These are phyloP conservation scores for Penicillium sp. DNA, from an alignment of 2,329 filamentous ascomycete genomes.

Conservation along the genomic window DNA sequence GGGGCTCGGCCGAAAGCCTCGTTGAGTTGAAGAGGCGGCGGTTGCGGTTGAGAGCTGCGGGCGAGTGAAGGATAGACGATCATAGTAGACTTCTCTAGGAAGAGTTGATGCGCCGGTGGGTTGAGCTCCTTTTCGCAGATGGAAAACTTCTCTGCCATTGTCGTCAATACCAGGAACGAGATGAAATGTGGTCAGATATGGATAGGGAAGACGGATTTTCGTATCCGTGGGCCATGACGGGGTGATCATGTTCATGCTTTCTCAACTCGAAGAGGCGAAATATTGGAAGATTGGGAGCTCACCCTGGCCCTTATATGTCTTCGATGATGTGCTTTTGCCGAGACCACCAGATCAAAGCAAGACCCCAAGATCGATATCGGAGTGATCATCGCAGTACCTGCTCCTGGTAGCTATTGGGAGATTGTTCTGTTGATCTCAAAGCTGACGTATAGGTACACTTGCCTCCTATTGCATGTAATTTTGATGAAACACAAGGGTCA, in stretches of 20 bases:
- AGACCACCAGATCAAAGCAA: too few species aligned
- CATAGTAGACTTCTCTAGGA: neutral
- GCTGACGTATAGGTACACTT: too few species aligned
- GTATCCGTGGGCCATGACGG: neutral
- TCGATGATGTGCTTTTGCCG: too few species aligned
- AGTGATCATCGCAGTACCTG: too few species aligned
- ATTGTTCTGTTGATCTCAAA: too few species aligned
- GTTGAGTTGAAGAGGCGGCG: neutral
- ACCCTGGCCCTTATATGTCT: too few species aligned
- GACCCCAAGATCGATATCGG: too few species aligned
- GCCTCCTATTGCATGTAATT: too few species aligned
- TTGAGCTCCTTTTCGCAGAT: neutral
- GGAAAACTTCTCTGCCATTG: neutral
- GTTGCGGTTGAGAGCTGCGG: neutral
- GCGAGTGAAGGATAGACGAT: neutral
- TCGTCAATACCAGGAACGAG: neutral
- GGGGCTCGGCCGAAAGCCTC: neutral
- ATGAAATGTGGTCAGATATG: neutral
- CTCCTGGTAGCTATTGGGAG: too few species aligned
- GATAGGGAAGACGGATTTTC: constrained; percentile 1
- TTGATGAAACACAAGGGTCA: too few species aligned
- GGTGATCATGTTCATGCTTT: neutral
- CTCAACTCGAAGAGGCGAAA: neutral
- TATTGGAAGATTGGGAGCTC: neutral
- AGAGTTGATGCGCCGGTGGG: neutral